Percentiles rank a stretch among this genome's conserved stretches.
phyloP scores from a whole-genome alignment of 2,329 filamentous ascomycete genomes.

The Paracorniculantispora psalliotae region DNA sequence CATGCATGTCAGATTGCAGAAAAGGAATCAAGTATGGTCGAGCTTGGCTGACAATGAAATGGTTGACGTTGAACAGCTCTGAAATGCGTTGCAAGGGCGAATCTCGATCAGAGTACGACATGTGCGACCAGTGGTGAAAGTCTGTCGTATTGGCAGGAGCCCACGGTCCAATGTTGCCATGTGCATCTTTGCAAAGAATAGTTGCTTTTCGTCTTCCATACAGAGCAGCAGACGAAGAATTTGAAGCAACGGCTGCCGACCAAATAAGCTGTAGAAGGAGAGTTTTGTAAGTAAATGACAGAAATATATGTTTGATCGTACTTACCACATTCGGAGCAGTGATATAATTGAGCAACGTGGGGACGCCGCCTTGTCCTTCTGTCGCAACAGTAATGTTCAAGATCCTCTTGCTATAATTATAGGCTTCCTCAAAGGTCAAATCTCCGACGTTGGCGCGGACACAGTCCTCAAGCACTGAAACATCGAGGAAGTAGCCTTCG shows the following conservation, averaged over 20 bases:
- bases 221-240: slow-evolving; percentile 59
- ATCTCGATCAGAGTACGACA: slow-evolving; percentile 60
- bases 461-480: slow-evolving; percentile 75
- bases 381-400: slow-evolving; percentile 89
- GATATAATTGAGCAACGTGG: slow-evolving; percentile 83
- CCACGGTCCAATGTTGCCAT: slow-evolving; percentile 71
- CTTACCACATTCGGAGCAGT: slow-evolving; percentile 87
- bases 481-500: slow-evolving; percentile 81
- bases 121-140: slow-evolving; percentile 64
- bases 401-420: slow-evolving; percentile 75
- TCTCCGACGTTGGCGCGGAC: slow-evolving; percentile 82
- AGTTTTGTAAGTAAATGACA: not conserved
- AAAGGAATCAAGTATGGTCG: slow-evolving; percentile 86
- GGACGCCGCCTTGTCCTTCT: slow-evolving; percentile 67
- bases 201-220: slow-evolving; percentile 59
- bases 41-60: slow-evolving; percentile 91
- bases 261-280: slow-evolving; percentile 59
- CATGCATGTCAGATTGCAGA: slow-evolving; percentile 73
- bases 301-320: slow-evolving; percentile 21
- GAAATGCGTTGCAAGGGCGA: slow-evolving; percentile 65
- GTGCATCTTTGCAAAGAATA: slow-evolving; percentile 73
- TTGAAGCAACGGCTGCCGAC: slow-evolving; percentile 73
- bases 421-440: slow-evolving; percentile 90
- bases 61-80: slow-evolving; percentile 87
- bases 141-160: slow-evolving; percentile 55